Base-by-base conservation (phyloP, 805 yeast genomes). In the Lachancea waltii region DNA sequence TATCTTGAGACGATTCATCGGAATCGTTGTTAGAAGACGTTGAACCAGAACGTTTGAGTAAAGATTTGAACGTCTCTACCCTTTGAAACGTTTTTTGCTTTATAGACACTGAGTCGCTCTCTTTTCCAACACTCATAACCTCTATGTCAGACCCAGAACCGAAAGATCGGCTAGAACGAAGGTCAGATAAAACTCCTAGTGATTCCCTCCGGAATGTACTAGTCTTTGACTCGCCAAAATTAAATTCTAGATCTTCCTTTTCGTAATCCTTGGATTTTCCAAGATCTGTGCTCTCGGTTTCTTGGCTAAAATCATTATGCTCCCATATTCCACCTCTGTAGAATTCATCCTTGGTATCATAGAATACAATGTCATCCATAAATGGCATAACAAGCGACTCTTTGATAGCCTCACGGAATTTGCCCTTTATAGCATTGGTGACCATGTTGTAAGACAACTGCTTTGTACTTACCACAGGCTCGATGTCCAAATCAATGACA, bases 291-390 rank as follows among this genome's bases (percentile, higher is more conserved):
- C 42, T 21, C 32, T 40, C 28, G 9, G 16, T 34, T 10, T 19
- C 31, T 5, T 25, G n/a, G 15, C 29, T 16, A 26, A 25, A 3
- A 6, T 24, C 24, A 8, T 27, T 26, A 36, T 28, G 16, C 22
- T 53, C 87, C 97, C 97, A 90, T 17, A 90, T 77, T 13, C 98
- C 98, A 35, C 96, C 98, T 46, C 96, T 73, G 58, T 78, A 92
- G 10, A 85, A 60, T 46, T 85, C 95, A 27, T 62, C 69, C 2
- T 63, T 59, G 0, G 96, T 78, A 38, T 75, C 67, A 52, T 69
- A 82, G 53, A 85, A 82, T 0, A 79, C 75, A 28, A 86, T 59
- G 56, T 90, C 97, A 58, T 90, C 97, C 87, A 86, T 82, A 51
- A 70, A 78, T 2, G 98, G 98, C 22, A 75, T 59, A 0, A 92